Conservation (phyloP, 2,329 filamentous ascomycete genomes). For the Fonsecaea pugnacius region DNA sequence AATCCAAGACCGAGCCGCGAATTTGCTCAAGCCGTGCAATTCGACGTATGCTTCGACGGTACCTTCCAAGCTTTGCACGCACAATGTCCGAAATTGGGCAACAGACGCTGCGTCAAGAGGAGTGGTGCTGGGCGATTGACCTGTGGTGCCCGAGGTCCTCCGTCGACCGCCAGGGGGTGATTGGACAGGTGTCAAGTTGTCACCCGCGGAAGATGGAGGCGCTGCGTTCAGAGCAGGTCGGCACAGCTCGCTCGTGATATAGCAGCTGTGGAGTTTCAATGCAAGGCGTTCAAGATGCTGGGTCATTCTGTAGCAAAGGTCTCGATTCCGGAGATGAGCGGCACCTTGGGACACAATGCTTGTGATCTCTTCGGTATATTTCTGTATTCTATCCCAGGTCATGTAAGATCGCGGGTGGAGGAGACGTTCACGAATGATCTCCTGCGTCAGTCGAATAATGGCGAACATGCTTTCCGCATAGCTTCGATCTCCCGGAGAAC, state of each 20-base stretch:
- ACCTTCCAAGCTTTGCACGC: slow-evolving; percentile 59
- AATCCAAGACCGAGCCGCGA: slow-evolving; percentile 54
- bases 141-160: slow-evolving; percentile 23
- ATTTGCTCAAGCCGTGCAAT: slow-evolving; percentile 50
- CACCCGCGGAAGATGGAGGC: slow-evolving; percentile 35
- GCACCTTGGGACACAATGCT: slow-evolving; percentile 62
- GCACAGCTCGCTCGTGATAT: slow-evolving; percentile 66
- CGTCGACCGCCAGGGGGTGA: slow-evolving; percentile 31
- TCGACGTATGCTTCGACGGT: slow-evolving; percentile 66
- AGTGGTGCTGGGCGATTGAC: slow-evolving; percentile 23
- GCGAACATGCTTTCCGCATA: slow-evolving; percentile 65
- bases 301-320: slow-evolving; percentile 46
- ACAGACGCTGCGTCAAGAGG: slow-evolving; percentile 25
- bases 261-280: slow-evolving; percentile 65
- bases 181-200: slow-evolving; percentile 26
- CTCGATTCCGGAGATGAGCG: slow-evolving; percentile 61
- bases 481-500: slow-evolving; percentile 54
- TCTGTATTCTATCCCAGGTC: slow-evolving; percentile 58
- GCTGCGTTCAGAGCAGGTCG: slow-evolving; percentile 61
- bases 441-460: slow-evolving; percentile 58
- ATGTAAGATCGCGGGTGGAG: slow-evolving; percentile 59
- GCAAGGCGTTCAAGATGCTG: slow-evolving; percentile 65
- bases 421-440: slow-evolving; percentile 64
- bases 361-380: slow-evolving; percentile 62
- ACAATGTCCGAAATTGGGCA: slow-evolving; percentile 55